Percentiles rank a stretch among this genome's conserved stretches.
These are phyloP conservation scores for Mycena latifolia DNA, from an alignment of 768 basidiomycete species.

Conservation along the genomic window DNA sequence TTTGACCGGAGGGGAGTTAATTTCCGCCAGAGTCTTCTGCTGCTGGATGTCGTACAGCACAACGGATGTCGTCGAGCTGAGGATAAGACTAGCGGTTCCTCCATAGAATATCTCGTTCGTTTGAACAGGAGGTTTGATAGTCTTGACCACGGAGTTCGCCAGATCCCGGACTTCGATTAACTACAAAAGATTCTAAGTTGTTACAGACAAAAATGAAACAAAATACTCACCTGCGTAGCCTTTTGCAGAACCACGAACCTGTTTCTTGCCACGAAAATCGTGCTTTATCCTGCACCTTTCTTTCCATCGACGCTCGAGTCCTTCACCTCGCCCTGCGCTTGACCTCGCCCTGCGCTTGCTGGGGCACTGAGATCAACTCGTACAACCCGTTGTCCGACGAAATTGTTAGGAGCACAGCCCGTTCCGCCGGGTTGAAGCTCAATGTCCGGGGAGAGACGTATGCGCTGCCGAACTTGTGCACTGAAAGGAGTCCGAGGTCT, in stretches of 20 bases:
- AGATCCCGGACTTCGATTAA: constrained; percentile 96
- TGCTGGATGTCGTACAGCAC: constrained; percentile 98
- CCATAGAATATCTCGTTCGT: constrained; percentile 99
- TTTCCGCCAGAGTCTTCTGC: constrained; percentile 91
- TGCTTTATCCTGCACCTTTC: constrained; percentile 87
- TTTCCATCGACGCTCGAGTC: constrained; percentile 96
- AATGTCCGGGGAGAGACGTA: constrained; percentile 95
- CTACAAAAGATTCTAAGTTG: constrained; percentile 50
- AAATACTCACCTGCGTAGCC: constrained; percentile 76
- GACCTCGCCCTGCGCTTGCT: constrained; percentile 79
- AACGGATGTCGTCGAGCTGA: constrained; percentile 88
- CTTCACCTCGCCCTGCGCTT: no score
- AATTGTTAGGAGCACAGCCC: constrained; percentile 90
- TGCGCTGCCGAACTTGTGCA: constrained; percentile 95
- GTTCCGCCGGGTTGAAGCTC: constrained; percentile 97
- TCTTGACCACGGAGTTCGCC: constrained; percentile 93
- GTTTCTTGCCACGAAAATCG: constrained; percentile 97
- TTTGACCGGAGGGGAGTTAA: constrained; percentile 97
- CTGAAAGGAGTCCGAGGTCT: constrained; percentile 92
- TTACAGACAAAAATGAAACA: background rate
- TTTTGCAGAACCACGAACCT: constrained; percentile 95
- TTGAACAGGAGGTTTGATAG: constrained; percentile 93
- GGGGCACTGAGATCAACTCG: constrained; percentile 88
- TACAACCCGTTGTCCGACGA: constrained; percentile 96
- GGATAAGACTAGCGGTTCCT: constrained; percentile 93